A percentile compares a stretch with the other conserved stretches of the same genome.
phyloP scores from a whole-genome alignment of 345 rosid species.

The Syzygium aromaticum region DNA sequence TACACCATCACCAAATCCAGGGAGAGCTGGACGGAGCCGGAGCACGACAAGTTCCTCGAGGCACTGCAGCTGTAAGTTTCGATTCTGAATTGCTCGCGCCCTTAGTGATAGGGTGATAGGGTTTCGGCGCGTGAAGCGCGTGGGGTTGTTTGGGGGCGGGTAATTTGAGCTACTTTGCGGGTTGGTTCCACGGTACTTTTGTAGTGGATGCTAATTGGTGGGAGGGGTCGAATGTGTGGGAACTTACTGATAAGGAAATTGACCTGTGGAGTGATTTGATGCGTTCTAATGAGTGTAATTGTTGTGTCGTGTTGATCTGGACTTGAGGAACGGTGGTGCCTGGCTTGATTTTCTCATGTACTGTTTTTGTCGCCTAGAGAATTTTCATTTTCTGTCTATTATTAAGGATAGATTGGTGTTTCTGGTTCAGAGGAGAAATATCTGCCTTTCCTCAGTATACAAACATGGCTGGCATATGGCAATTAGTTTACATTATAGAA shows the following conservation, averaged over 20 bases:
- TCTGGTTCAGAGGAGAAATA: not conserved
- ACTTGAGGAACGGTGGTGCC: not conserved
- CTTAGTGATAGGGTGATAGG: not conserved
- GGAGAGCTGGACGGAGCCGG: slow-evolving; percentile 98
- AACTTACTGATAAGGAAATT: not conserved
- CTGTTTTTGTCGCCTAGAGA: not conserved
- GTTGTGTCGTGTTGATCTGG: not conserved
- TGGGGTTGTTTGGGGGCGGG: not conserved
- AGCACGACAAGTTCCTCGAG: slow-evolving; percentile 89
- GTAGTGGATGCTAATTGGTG: not conserved
- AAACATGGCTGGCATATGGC: not conserved
- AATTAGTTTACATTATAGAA: not conserved
- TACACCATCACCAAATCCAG: slow-evolving; percentile 84
- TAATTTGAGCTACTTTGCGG: not conserved
- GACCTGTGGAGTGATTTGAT: not conserved
- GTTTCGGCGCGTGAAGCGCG: not conserved
- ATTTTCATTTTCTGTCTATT: not conserved
- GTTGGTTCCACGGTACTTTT: not conserved
- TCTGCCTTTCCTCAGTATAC: not conserved
- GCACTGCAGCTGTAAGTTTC: slow-evolving; percentile 76
- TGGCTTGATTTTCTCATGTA: not conserved
- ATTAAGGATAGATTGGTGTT: not conserved
- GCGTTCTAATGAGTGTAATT: not conserved
- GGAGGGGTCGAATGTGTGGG: not conserved
- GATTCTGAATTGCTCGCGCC: not conserved